These are phyloP conservation scores for Fusarium coicis DNA, from an alignment of 2,329 filamentous ascomycete species.

Conservation along the genomic window DNA sequence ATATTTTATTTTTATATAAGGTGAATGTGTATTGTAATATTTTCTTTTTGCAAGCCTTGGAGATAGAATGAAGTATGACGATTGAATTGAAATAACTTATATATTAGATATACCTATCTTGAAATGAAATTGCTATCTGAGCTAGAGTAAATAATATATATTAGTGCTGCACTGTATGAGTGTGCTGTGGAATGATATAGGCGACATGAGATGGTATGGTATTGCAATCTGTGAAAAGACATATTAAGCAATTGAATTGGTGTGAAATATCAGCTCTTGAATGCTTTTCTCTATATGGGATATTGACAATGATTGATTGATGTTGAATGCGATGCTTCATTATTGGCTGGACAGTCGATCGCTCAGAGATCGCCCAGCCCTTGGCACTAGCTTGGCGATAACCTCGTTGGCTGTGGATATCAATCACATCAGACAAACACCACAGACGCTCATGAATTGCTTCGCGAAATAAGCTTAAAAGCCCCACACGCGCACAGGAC, in stretches of 20 bases:
- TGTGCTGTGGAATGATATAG: background rate
- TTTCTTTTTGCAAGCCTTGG: too few relatives aligned
- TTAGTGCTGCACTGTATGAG: rapidly evolving
- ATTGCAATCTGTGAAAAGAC: background rate
- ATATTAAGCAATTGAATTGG: background rate
- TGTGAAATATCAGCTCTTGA: background rate
- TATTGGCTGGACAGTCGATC: constrained; percentile 22
- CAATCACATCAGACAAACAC: background rate
- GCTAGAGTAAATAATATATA: background rate
- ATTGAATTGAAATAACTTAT: too few relatives aligned
- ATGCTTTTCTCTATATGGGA: too few relatives aligned
- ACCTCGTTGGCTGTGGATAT: constrained; percentile 22
- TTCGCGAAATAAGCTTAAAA: constrained; percentile 39
- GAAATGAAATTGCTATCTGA: rapidly evolving
- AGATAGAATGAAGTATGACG: too few relatives aligned
- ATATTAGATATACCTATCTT: too few relatives aligned
- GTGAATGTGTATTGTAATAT: rapidly evolving
- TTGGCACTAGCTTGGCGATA: constrained; percentile 37
- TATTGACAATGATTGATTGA: background rate
- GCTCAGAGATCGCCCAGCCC: constrained; percentile 37
- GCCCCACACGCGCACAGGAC: constrained; percentile 1
- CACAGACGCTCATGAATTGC: background rate
- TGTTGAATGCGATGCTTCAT: background rate
- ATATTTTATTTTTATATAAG: background rate
- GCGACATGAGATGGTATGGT: background rate